Conservation (phyloP, 2,329 filamentous ascomycete genomes). For the Exophiala viscosa region DNA sequence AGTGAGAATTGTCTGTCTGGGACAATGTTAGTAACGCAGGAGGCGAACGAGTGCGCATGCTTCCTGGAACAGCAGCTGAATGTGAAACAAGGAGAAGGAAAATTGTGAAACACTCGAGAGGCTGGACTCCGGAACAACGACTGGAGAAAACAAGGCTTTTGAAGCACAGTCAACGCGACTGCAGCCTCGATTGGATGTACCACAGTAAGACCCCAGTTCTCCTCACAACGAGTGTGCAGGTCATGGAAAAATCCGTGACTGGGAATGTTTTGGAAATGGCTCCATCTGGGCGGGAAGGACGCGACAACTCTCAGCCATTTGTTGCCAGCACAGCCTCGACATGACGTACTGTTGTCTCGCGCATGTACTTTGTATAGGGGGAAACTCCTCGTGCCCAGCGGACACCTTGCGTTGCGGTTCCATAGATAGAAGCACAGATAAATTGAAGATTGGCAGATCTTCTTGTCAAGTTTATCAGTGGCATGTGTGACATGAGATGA, state of each 20-base stretch:
- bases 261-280: constrained; percentile 5
- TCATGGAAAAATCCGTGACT: neutral
- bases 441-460: too few relatives aligned
- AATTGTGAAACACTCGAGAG: constrained; percentile 13
- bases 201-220: too few relatives aligned
- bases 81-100: constrained; percentile 14
- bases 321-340: neutral
- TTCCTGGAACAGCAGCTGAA: neutral
- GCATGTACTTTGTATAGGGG: too few relatives aligned
- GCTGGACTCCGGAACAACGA: neutral
- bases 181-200: neutral
- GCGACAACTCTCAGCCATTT: neutral
- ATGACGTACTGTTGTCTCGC: neutral
- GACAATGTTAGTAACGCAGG: neutral
- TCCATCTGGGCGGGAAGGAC: neutral
- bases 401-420: too few relatives aligned
- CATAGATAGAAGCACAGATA: too few relatives aligned
- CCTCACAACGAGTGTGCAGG: neutral
- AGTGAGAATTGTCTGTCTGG: too few relatives aligned
- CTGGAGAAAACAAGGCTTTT: neutral
- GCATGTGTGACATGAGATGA: too few relatives aligned
- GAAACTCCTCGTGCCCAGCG: too few relatives aligned
- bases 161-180: neutral
- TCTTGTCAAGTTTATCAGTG: too few relatives aligned
- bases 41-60: neutral